These are phyloP conservation scores for Hymenoscyphus infarciens DNA, from an alignment of 2,329 filamentous ascomycete genomes.

Conservation along the genomic window DNA sequence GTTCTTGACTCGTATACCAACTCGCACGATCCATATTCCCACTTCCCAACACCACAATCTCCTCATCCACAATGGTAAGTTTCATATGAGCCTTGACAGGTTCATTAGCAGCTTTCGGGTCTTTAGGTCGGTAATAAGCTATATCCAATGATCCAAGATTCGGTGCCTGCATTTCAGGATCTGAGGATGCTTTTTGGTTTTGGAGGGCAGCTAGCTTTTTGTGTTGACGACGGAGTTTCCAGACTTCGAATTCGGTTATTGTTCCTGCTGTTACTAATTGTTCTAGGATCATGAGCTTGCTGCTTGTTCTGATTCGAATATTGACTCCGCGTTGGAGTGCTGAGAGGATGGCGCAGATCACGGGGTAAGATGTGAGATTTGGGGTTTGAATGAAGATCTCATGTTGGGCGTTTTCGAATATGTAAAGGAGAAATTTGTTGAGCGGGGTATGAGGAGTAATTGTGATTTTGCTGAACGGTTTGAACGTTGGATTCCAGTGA, in stretches of 20 bases:
- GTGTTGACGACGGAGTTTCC: conserved; percentile 55
- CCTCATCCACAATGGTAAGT: conserved; percentile 67
- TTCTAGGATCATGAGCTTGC: conserved; percentile 71
- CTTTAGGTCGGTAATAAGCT: conserved; percentile 10
- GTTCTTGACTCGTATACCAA: conserved; percentile 83
- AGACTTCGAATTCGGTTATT: conserved; percentile 64
- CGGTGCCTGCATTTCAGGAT: not conserved
- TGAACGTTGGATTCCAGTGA: conserved; percentile 24
- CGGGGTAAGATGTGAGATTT: conserved; percentile 67
- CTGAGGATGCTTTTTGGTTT: not conserved
- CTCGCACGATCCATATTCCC: conserved; percentile 83
- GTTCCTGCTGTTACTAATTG: conserved; percentile 78
- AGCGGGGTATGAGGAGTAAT: conserved; percentile 42
- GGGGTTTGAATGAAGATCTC: conserved; percentile 72
- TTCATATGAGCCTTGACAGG: conserved; percentile 77
- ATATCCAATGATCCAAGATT: not conserved
- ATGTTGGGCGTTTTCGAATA: conserved; percentile 63
- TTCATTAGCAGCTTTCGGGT: conserved; percentile 40
- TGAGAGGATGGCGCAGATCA: conserved; percentile 56
- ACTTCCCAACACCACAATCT: conserved; percentile 68
- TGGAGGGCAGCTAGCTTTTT: conserved; percentile 30
- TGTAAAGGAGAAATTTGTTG: conserved; percentile 59
- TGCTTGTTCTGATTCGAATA: conserved; percentile 64
- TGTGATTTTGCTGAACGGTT: conserved; percentile 8
- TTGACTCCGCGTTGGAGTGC: conserved; percentile 64